These are phyloP conservation scores for Emmonsiellopsis sp. DNA, from an alignment of 2,329 filamentous ascomycete species.

Conservation along the genomic window DNA sequence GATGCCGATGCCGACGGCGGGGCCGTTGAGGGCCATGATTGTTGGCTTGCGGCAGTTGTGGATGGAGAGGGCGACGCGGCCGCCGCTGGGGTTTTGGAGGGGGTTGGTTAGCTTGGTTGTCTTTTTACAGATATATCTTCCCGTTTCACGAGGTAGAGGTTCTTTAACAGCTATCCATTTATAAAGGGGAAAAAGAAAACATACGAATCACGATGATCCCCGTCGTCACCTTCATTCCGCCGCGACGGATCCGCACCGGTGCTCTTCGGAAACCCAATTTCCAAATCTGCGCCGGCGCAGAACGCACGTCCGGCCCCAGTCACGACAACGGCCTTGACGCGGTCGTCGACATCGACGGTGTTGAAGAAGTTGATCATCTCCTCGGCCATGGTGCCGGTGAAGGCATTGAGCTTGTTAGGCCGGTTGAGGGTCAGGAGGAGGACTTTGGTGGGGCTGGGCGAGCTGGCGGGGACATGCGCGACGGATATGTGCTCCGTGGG, in stretches of 20 bases:
- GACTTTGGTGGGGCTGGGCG: slow-evolving; percentile 40
- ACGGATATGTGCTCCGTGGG: slow-evolving; percentile 24
- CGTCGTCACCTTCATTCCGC: slow-evolving; percentile 23
- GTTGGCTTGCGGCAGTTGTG: slow-evolving; percentile 48
- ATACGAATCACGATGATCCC: slow-evolving; percentile 47
- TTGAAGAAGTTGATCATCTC: slow-evolving; percentile 34
- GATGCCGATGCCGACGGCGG: slow-evolving; percentile 49
- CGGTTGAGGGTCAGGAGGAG: slow-evolving; percentile 45
- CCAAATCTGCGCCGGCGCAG: slow-evolving; percentile 50
- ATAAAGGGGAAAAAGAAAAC: slow-evolving; percentile 6
- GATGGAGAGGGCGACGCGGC: slow-evolving; percentile 43
- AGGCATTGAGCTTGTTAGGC: slow-evolving; percentile 49
- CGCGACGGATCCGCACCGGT: slow-evolving; percentile 1
- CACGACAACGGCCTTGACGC: slow-evolving; percentile 46
- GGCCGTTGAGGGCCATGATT: slow-evolving; percentile 47
- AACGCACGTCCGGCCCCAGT: slow-evolving; percentile 44
- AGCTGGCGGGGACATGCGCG: slow-evolving; percentile 31
- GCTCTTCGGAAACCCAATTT: slow-evolving; percentile 36
- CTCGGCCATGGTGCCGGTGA: slow-evolving; percentile 43
- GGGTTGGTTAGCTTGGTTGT: background rate
- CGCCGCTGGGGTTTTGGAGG: slow-evolving; percentile 18
- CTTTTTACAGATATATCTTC: background rate
- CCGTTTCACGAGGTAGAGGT: background rate
- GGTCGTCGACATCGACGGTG: slow-evolving; percentile 45
- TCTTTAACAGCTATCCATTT: background rate